Base-by-base conservation (phyloP, 345 rosid species). In the Abelmoschus esculentus region DNA sequence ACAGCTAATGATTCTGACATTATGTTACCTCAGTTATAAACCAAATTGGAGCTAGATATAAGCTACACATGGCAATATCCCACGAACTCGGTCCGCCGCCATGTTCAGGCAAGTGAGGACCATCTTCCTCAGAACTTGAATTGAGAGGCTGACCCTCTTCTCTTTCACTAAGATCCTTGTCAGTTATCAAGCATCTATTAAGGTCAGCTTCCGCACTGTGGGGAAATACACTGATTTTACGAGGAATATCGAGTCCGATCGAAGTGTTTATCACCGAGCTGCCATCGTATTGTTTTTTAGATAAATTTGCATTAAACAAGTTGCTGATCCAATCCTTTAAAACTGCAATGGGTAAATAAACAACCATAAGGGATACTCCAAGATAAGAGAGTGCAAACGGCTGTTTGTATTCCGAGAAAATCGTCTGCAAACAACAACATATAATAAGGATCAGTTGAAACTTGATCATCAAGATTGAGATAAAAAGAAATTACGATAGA, bases 21-120 rank as follows among this genome's bases (percentile, higher is more conserved):
- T 47, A 36, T 57, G 26, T 71, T 69, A 86, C 93, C 89, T 88
- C 90, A n/a, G 90, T 80, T 9, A 70, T 10, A 74, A 88, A 88
- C 93, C 93, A 88, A 70, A 86, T 17, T n/a, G 93, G 93, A 60
- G 90, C 68, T 14, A 88, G 86, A 77, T 71, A 84, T 14, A 86
- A 80, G 50, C 93, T 73, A 61, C 79, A 80, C 69, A 78, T 85
- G 22, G 74, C 81, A 69, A 78, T 72, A 47, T 72, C 87, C 85
- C 82, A 73, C 17, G 84, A 75, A 70, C 34, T 73, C 65, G 62
- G 66, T 61, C 77, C 69, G 8, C 72, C 40, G 17, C 52, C 67
- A 49, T 49, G 60, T 52, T 49, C 71, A 29, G 72, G 26, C 73
- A 81, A 73, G 0, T 19, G 61, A 64, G 72, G 62, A 54, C 74